phyloP scores from a whole-genome alignment of 2,329 filamentous ascomycete species.

The Diplodia seriata region DNA sequence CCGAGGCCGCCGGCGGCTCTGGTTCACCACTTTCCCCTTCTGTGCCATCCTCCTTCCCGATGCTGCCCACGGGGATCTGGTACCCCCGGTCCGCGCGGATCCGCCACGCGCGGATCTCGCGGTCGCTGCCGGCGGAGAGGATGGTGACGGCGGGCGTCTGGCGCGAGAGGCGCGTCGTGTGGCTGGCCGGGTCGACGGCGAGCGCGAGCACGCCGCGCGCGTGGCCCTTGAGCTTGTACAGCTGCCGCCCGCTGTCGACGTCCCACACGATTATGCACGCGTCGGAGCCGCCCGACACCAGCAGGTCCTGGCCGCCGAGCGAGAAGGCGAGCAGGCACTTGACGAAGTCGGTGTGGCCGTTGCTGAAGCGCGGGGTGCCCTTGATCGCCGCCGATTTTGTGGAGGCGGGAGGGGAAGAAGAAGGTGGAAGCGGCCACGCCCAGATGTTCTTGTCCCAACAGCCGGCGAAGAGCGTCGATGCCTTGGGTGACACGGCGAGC shows the following conservation, averaged over 20 bases:
- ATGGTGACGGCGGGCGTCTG: constrained; percentile 58
- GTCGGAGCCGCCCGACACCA: constrained; percentile 58
- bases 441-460: constrained; percentile 95
- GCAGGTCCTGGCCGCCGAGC: constrained; percentile 64
- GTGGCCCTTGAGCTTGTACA: constrained; percentile 81
- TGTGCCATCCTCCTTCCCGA: constrained; percentile 3
- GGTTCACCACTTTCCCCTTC: constrained; percentile 42
- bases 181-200: constrained; percentile 71
- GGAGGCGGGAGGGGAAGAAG: constrained; percentile 18
- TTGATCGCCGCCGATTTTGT: constrained; percentile 59
- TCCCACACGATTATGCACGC: constrained; percentile 76
- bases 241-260: constrained; percentile 66
- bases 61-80: constrained; percentile 40
- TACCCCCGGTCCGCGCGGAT: constrained; percentile 57
- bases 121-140: constrained; percentile 73
- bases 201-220: constrained; percentile 81
- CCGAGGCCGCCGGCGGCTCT: constrained; percentile 36
- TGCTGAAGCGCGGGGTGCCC: constrained; percentile 14
- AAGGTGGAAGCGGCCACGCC: constrained; percentile 67
- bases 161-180: constrained; percentile 30
- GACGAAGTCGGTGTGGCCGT: constrained; percentile 87
- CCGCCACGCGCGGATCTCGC: constrained; percentile 76
- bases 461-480: constrained; percentile 75
- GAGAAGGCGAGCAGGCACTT: constrained; percentile 74
- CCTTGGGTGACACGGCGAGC: constrained; percentile 41